Evolutionary conservation across 768 basidiomycete species (phyloP).

Genomic region (Naganishia friedmannii): DNA sequence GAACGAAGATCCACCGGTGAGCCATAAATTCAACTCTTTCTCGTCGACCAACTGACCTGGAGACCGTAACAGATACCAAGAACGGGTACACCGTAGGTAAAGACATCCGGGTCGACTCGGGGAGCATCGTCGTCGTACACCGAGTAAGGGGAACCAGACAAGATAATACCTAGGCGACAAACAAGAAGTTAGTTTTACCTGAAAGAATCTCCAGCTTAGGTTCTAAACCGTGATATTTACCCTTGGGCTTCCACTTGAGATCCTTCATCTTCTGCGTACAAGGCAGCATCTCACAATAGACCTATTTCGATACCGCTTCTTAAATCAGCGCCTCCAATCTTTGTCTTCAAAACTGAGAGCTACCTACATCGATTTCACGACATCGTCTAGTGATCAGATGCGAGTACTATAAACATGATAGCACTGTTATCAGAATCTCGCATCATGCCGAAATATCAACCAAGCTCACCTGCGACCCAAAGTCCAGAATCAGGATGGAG

Average conservation of each 20-base stretch:
- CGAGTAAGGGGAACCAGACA: constrained; percentile 97
- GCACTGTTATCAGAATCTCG: background rate
- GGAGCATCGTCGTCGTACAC: constrained; percentile 91
- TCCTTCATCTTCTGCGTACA: constrained; percentile 89
- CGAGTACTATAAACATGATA: constrained; percentile 67
- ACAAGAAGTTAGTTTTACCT: background rate
- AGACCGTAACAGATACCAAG: constrained; percentile 97
- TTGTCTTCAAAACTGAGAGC: background rate
- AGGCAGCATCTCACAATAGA: constrained; percentile 92
- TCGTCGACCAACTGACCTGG: constrained; percentile 61
- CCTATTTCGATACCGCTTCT: constrained; percentile 32
- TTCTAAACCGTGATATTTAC: constrained; percentile 54
- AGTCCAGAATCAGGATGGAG: constrained; percentile 92
- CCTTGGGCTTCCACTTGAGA: constrained; percentile 89
- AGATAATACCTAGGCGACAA: constrained; percentile 71
- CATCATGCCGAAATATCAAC: background rate
- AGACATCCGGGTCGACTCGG: constrained; percentile 88
- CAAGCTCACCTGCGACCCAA: constrained; percentile 79
- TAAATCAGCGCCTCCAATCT: background rate
- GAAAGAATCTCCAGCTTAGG: background rate
- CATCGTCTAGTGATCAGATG: constrained; percentile 96
- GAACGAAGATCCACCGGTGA: background rate
- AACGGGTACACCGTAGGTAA: constrained; percentile 76
- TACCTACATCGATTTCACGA: constrained; percentile 81
- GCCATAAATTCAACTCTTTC: background rate